Evolutionary conservation across 345 rosid genomes (phyloP), one percentile per base, ranked within the genome.

Genomic region (Populus pruinosa): DNA sequence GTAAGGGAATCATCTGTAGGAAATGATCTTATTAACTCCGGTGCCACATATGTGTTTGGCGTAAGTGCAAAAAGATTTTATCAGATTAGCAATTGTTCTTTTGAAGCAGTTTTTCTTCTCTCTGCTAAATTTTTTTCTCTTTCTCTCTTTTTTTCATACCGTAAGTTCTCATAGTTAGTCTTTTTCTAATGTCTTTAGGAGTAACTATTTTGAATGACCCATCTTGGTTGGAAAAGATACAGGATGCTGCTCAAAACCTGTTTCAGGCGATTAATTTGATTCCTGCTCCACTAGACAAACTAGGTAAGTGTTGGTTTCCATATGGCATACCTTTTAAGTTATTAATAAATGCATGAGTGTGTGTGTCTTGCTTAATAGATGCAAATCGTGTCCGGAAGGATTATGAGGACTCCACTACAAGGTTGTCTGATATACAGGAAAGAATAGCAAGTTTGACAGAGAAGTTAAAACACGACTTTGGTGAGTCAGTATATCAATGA

Each of bases 221-320:
- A 74, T 89, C 93, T 67, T 93, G 97, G 99, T 82, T 94, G 89
- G 94, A 89, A 89, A 90, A 86, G 90, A 87, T 94, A 84, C 93
- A 88, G 78, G 76, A 77, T 79, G 88, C 91, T 74, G 88, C 88
- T 53, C 76, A 80, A 73, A 85, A 77, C 84, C 79, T 96, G 73
- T 80, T 96, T 47, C 89, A 78, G 78, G 89, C 95, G 86, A 89
- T 96, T 85, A 90, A 91, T 86, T 43, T 92, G 64, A 87, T 94
- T 79, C 90, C 81, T 78, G 81, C 91, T 41, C 97, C 97, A 20
- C 88, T 92, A 49, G 90, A 91, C 79, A 89, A 77, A 85, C 88
- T 91, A 33, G 97, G 98, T 35, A 4, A 68, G 12, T 25, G 25
- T 69, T 31, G 71, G 74, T 13, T 20, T 55, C 56, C 59, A n/a